Evolutionary conservation across 805 yeast species (phyloP), one percentile per base, ranked within the genome.

Genomic region (Ogataea kodamae): DNA sequence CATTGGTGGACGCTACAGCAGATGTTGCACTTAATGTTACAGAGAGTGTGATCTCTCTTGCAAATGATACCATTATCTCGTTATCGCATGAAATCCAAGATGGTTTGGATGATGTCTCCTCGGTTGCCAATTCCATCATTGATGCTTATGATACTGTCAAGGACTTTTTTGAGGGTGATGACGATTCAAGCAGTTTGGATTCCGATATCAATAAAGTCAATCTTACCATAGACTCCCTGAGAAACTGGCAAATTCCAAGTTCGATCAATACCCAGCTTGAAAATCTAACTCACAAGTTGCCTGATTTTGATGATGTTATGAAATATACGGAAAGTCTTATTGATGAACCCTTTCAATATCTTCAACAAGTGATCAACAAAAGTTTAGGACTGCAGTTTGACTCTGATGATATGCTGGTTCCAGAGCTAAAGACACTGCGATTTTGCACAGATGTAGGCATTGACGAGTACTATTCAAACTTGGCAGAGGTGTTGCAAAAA

Each of bases 21-120:
- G 77, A 76, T 45, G 75, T 78, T 18, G 94, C 94, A 0, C 55
- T 84, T 1, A 81, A 84, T 50, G 74, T 86, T 1, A 78, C 95
- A 0, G 84, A 81, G 46, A 52, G 70, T 1, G 63, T 86, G 1
- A 67, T 88, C 6, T 54, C 55, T 4, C 59, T 68, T 13, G 83
- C 87, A 2, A 87, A 89, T 49, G 60, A 60, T 1, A 77, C 92
- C 0, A 55, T 86, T 1, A 57, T 57, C 0, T 57, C 57, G 0
- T 54, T 78, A n/a, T 74, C 84, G 0, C 62, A 63, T 26, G 88
- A 76, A 5, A 61, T 89, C 17, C 78, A 85, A 35, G 70, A 65
- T 22, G 92, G 89, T 0, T 59, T 89, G 19, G 67, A 67, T 7
- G 82, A 76, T 18, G 50, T 90, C 3, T 68, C 85, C 1, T 54